Evolutionary conservation across 2,329 filamentous ascomycete genomes (phyloP).

Genomic region (Diaporthe humulicola): DNA sequence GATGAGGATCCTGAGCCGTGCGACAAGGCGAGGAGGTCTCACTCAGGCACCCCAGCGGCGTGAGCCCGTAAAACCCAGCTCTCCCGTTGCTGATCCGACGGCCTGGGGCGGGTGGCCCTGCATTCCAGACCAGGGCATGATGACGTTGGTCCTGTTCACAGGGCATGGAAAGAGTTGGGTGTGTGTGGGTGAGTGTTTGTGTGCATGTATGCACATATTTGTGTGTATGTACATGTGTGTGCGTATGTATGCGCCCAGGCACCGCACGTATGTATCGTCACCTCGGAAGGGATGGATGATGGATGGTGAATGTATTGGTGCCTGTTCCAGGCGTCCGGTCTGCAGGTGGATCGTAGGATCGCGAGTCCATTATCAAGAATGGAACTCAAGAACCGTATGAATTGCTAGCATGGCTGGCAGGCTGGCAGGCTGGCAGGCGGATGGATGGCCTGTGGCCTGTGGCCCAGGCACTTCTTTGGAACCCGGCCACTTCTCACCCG

Average conservation of each 20-base stretch:
- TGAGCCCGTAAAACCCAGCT: constrained; percentile 23
- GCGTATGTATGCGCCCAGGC: not conserved
- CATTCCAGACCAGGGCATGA: constrained; percentile 29
- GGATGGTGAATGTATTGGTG: constrained; percentile 7
- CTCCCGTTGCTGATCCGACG: constrained; percentile 26
- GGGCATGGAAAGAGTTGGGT: not conserved
- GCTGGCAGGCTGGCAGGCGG: not conserved
- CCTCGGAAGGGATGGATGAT: not conserved
- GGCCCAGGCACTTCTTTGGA: constrained; percentile 16
- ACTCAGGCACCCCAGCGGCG: constrained; percentile 33
- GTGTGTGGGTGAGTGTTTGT: not conserved
- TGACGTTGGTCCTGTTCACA: constrained; percentile 15
- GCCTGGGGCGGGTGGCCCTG: constrained; percentile 19
- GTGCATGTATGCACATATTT: not conserved
- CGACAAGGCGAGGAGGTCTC: constrained; percentile 32
- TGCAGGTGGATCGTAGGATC: constrained; percentile 28
- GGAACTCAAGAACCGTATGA: constrained; percentile 8
- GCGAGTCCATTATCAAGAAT: constrained; percentile 17
- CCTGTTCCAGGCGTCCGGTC: constrained; percentile 25
- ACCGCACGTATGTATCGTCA: not conserved
- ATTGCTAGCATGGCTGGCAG: constrained; percentile 3
- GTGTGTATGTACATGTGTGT: not conserved
- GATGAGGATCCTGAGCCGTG: constrained; percentile 32
- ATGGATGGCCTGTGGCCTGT: constrained; percentile 13
- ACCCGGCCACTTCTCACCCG: constrained; percentile 7